These are phyloP conservation scores for Chrysopogon serrulatus DNA, from an alignment of 176 grass and related monocot genomes.

Conservation along the genomic window DNA sequence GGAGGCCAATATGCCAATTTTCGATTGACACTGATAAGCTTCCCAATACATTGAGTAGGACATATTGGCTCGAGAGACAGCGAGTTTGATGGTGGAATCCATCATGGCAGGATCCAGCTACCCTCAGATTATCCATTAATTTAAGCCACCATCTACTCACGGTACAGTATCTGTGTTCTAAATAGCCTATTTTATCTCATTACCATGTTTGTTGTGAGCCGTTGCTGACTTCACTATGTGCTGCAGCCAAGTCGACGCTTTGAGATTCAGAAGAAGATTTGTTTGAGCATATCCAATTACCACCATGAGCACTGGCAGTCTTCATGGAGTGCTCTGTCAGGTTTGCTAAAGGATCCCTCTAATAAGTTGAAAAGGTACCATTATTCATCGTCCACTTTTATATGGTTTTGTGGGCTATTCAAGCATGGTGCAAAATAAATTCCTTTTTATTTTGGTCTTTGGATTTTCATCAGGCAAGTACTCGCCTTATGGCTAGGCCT, in stretches of 20 bases:
- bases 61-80: conserved; percentile 78
- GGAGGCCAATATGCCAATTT: too few relatives aligned
- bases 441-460: too few relatives aligned
- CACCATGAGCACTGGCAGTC: conserved; percentile 98
- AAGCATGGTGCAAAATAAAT: conserved; percentile 8
- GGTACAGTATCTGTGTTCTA: conserved; percentile 23
- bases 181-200: not conserved
- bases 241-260: conserved; percentile 92
- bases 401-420: conserved; percentile 25
- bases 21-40: too few relatives aligned
- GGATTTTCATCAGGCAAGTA: too few relatives aligned
- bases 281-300: conserved; percentile 98
- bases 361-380: not conserved
- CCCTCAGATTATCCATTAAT: conserved; percentile 92
- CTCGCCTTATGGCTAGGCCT: too few relatives aligned
- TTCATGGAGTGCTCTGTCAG: conserved; percentile 47
- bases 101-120: conserved; percentile 90
- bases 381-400: conserved; percentile 26
- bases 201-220: not conserved
- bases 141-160: conserved; percentile 93
- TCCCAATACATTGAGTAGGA: conserved; percentile 41
- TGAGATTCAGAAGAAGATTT: too few relatives aligned
- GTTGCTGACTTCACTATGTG: not conserved
- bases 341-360: not conserved
- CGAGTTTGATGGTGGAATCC: conserved; percentile 94